These are phyloP conservation scores for Heritiera littoralis DNA, from an alignment of 345 rosid species.

Conservation along the genomic window DNA sequence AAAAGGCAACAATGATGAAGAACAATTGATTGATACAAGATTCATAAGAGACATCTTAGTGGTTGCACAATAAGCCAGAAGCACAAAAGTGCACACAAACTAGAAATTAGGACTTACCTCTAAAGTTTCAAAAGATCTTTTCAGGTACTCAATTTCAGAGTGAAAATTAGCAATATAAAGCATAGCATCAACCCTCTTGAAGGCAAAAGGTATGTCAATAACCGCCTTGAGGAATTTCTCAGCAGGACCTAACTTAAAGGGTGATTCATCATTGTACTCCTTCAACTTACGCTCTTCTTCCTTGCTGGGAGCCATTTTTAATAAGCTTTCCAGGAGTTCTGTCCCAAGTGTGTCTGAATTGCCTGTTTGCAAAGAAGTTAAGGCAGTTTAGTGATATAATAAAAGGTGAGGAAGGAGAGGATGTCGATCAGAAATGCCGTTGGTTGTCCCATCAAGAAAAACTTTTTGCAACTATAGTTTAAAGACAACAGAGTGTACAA, in stretches of 20 bases:
- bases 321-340: slow-evolving; percentile 85
- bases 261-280: slow-evolving; percentile 77
- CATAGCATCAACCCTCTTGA: slow-evolving; percentile 90
- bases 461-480: neutral
- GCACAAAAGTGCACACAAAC: neutral
- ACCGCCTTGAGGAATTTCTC: slow-evolving; percentile 86
- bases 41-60: neutral
- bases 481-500: neutral
- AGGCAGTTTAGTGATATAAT: slow-evolving; percentile 5
- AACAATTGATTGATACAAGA: neutral
- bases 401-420: no score
- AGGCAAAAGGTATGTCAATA: slow-evolving; percentile 80
- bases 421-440: neutral
- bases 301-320: slow-evolving; percentile 92
- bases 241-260: slow-evolving; percentile 76
- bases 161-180: slow-evolving; percentile 83
- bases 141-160: slow-evolving; percentile 79
- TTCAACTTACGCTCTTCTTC: slow-evolving; percentile 81
- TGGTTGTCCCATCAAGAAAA: neutral
- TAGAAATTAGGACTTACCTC: slow-evolving; percentile 48
- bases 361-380: slow-evolving; percentile 43
- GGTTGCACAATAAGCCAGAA: neutral
- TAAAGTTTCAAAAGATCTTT: slow-evolving; percentile 68
- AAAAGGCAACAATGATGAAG: neutral
- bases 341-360: slow-evolving; percentile 83